Conservation (phyloP, 2,329 filamentous ascomycete genomes). For the Clarireedia sp. region DNA sequence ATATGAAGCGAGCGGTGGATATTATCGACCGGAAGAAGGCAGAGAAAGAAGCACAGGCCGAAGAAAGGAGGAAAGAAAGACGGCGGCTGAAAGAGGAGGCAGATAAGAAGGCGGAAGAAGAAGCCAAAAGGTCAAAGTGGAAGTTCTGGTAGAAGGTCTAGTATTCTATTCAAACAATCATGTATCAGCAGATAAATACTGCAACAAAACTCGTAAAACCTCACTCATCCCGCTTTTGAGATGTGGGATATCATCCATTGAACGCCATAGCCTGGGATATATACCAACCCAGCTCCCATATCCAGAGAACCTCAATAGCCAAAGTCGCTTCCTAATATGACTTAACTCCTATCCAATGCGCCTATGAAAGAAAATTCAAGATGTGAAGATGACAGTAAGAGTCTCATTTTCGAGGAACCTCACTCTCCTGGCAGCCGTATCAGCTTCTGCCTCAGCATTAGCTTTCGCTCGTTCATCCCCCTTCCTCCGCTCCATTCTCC, state of each 20-base stretch:
- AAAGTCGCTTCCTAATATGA: background rate
- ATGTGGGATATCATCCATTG: background rate
- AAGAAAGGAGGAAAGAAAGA: slow-evolving; percentile 34
- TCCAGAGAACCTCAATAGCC: too few relatives aligned
- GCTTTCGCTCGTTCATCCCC: slow-evolving; percentile 12
- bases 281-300: background rate
- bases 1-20: slow-evolving; percentile 80
- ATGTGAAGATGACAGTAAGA: slow-evolving; percentile 12
- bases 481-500: slow-evolving; percentile 44
- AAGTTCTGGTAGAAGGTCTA: background rate
- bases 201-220: background rate
- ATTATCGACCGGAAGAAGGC: slow-evolving; percentile 67
- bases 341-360: background rate
- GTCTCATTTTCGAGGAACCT: slow-evolving; percentile 23
- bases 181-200: background rate
- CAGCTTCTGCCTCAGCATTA: background rate
- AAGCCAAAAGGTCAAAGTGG: background rate
- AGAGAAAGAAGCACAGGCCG: slow-evolving; percentile 47
- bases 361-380: slow-evolving; percentile 4
- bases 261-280: background rate
- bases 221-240: background rate
- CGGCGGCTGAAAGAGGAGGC: slow-evolving; percentile 37
- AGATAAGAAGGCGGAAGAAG: slow-evolving; percentile 13
- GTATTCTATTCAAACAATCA: background rate
- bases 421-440: slow-evolving; percentile 19